phyloP scores from a whole-genome alignment of 306 rosid species.

The Fragaria nilgerrensis region DNA sequence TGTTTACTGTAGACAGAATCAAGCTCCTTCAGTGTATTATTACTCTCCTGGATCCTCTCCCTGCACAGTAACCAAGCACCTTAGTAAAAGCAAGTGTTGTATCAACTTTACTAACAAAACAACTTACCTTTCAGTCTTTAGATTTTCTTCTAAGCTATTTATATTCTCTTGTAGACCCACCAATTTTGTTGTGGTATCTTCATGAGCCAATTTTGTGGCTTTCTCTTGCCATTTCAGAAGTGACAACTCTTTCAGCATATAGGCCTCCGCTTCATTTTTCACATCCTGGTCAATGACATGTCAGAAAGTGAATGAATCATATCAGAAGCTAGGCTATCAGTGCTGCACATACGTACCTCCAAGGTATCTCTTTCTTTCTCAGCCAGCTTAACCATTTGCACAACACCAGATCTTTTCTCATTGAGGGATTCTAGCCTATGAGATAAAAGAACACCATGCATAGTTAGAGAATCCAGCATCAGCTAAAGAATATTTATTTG shows the following conservation, averaged over 20 bases:
- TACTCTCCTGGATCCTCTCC: slow-evolving; percentile 69
- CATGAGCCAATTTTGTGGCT: slow-evolving; percentile 74
- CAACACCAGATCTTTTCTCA: slow-evolving; percentile 89
- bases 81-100: slow-evolving; percentile 16
- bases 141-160: slow-evolving; percentile 61
- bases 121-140: slow-evolving; percentile 66
- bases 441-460: slow-evolving; percentile 17
- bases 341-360: slow-evolving; percentile 56
- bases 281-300: slow-evolving; percentile 59
- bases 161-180: slow-evolving; percentile 49
- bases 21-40: slow-evolving; percentile 66
- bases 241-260: slow-evolving; percentile 88
- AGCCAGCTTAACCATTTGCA: slow-evolving; percentile 95
- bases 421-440: slow-evolving; percentile 79
- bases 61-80: slow-evolving; percentile 33
- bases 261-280: slow-evolving; percentile 90
- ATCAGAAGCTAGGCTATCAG: slow-evolving; percentile 2
- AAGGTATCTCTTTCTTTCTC: slow-evolving; percentile 93
- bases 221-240: slow-evolving; percentile 93
- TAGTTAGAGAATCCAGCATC: background rate
- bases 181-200: slow-evolving; percentile 57
- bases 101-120: slow-evolving; percentile 12
- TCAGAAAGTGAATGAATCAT: slow-evolving; percentile 15
- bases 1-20: slow-evolving; percentile 66
- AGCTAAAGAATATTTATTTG: background rate